phyloP scores from a whole-genome alignment of 169 alveolate genomes.

The Cryptosporidium xiaoi region DNA sequence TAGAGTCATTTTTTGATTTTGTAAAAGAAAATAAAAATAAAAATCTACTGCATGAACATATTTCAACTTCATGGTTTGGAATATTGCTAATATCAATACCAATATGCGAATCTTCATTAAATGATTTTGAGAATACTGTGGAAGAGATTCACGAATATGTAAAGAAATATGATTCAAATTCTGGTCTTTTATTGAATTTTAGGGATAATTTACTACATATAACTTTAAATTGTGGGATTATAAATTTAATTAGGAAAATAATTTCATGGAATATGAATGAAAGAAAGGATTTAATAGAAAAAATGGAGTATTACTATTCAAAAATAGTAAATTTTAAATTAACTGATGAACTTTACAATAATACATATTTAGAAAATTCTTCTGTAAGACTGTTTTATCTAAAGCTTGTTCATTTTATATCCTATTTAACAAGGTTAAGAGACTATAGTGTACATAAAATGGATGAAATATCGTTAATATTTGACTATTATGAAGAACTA shows the following conservation, averaged over 20 bases:
- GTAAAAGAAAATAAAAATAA: not conserved
- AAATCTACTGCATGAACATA: not conserved
- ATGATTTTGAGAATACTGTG: not conserved
- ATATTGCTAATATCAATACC: conserved; percentile 26
- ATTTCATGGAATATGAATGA: conserved; percentile 33
- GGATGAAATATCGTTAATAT: not conserved
- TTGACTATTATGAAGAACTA: not conserved
- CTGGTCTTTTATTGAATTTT: not conserved
- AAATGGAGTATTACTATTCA: not conserved
- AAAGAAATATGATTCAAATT: not conserved
- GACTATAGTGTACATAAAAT: not conserved
- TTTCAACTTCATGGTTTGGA: conserved; percentile 47
- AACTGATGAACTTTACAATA: not conserved
- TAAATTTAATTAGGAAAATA: conserved; percentile 34
- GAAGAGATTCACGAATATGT: conserved; percentile 15
- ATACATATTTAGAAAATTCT: not conserved
- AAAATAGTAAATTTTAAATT: not conserved
- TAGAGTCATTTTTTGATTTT: conserved; percentile 23
- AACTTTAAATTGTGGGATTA: conserved; percentile 25
- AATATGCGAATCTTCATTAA: conserved; percentile 3
- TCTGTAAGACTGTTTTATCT: not conserved
- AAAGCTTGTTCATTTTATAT: not conserved
- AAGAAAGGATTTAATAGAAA: conserved; percentile 14
- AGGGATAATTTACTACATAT: not conserved
- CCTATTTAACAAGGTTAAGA: conserved; percentile 2